Conservation (phyloP, 768 basidiomycete species). For the Boletus rex-veris region DNA sequence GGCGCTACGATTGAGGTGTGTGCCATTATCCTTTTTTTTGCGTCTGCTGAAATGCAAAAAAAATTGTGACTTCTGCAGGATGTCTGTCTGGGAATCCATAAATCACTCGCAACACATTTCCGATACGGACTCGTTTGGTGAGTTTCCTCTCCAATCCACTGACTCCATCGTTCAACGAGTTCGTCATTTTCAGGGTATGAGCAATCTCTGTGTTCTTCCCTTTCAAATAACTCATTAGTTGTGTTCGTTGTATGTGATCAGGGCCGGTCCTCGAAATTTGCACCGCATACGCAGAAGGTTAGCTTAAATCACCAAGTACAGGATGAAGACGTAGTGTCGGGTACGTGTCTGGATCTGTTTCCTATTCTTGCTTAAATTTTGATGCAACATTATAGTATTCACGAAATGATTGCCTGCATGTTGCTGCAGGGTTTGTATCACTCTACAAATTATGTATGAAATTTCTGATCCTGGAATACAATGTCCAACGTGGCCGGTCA, state of each 20-base stretch:
- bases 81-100: constrained; percentile 91
- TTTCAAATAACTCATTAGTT: not conserved
- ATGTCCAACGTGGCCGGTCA: too few species aligned
- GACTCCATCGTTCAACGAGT: not conserved
- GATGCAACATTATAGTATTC: constrained; percentile 23
- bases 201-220: not conserved
- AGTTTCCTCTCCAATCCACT: constrained; percentile 22
- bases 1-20: constrained; percentile 89
- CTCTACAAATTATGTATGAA: too few species aligned
- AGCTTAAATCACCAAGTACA: constrained; percentile 79
- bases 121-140: constrained; percentile 93
- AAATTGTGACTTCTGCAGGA: constrained; percentile 39
- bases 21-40: not conserved
- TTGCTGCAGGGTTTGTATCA: too few species aligned
- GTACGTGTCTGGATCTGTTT: constrained; percentile 44
- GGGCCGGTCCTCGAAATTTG: constrained; percentile 94
- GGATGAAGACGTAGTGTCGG: constrained; percentile 87
- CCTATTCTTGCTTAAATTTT: not conserved
- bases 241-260: constrained; percentile 21
- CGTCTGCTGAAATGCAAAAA: too few species aligned
- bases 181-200: constrained; percentile 26
- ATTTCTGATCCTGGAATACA: too few species aligned
- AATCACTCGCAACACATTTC: constrained; percentile 86
- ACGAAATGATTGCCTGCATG: constrained; percentile 23
- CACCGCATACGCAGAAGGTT: constrained; percentile 92